A percentile compares a stretch with the other conserved stretches of the same genome.
These are phyloP conservation scores for Picea engelmannii DNA, from an alignment of 83 land plant species.

Conservation along the genomic window DNA sequence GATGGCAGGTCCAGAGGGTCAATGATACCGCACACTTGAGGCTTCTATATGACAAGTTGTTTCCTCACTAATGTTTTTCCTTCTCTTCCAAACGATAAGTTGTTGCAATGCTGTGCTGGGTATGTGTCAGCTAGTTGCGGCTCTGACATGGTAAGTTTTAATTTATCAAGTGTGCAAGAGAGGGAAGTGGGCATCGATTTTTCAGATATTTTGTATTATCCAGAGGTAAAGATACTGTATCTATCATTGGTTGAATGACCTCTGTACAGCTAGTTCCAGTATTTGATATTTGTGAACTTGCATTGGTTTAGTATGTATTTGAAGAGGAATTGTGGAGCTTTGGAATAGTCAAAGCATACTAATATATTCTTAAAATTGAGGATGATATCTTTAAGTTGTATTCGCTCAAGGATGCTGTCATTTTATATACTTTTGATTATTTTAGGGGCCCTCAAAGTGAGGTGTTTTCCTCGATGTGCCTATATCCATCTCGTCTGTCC, in stretches of 20 bases:
- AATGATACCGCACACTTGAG: conserved; percentile 87
- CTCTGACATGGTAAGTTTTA: neutral
- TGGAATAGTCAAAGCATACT: neutral
- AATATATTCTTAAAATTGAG: neutral
- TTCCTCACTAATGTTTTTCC: conserved; percentile 8
- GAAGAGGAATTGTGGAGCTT: neutral
- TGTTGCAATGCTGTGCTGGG: neutral
- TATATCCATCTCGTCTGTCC: too few species aligned
- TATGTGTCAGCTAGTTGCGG: neutral
- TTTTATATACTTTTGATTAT: neutral
- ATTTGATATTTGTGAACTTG: neutral
- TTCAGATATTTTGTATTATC: neutral
- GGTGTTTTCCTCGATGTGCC: neutral
- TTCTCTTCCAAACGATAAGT: neutral
- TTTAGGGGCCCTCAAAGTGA: conserved; percentile 6
- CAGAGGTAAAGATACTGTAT: neutral
- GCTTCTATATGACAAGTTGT: conserved; percentile 42
- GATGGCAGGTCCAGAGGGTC: conserved; percentile 76
- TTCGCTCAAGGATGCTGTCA: neutral
- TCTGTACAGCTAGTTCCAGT: conserved; percentile 9
- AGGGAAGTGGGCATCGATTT: neutral
- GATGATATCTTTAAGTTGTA: neutral
- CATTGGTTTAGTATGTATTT: neutral
- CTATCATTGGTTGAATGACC: neutral
- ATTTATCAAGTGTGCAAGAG: neutral